phyloP scores from a whole-genome alignment of 129 eudicot genomes.

The Chrysanthemum lavandulifolium region DNA sequence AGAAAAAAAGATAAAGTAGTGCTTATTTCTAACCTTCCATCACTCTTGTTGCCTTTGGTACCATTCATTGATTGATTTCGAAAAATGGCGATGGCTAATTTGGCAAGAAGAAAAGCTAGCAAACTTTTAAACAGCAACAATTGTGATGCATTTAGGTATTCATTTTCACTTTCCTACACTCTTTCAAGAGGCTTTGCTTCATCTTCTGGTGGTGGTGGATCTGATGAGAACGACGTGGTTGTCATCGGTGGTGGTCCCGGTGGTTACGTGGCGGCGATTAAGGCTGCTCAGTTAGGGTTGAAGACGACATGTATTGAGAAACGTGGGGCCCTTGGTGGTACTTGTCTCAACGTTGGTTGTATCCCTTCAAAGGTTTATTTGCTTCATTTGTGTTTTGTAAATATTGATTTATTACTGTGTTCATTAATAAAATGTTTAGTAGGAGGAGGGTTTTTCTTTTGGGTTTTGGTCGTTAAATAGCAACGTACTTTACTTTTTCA shows the following conservation, averaged over 20 bases:
- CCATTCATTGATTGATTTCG: background rate
- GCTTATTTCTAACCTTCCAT: too few species aligned
- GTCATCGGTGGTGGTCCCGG: conserved; percentile 94
- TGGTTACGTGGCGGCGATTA: conserved; percentile 63
- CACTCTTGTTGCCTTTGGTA: too few species aligned
- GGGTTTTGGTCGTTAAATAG: too few species aligned
- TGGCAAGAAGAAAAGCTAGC: conserved; percentile 43
- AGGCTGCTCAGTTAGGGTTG: conserved; percentile 82
- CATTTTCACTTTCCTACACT: conserved; percentile 33
- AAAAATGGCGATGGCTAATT: conserved; percentile 60
- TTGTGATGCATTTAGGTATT: conserved; percentile 32
- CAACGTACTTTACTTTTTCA: too few species aligned
- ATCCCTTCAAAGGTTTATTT: conserved; percentile 25
- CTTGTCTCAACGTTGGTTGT: conserved; percentile 88
- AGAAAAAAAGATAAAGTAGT: too few species aligned
- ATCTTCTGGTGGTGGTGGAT: conserved; percentile 29
- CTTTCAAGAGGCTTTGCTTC: conserved; percentile 48
- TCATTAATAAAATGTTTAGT: too few species aligned
- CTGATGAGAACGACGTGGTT: conserved; percentile 79
- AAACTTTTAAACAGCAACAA: conserved; percentile 14
- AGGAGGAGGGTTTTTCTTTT: too few species aligned
- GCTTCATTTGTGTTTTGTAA: too few species aligned
- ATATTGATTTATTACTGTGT: too few species aligned
- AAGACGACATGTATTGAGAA: conserved; percentile 88
- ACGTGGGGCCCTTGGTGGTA: conserved; percentile 86